Base-by-base conservation (phyloP, 2,329 filamentous ascomycete genomes). In the Penicillium fuscoglaucum region DNA sequence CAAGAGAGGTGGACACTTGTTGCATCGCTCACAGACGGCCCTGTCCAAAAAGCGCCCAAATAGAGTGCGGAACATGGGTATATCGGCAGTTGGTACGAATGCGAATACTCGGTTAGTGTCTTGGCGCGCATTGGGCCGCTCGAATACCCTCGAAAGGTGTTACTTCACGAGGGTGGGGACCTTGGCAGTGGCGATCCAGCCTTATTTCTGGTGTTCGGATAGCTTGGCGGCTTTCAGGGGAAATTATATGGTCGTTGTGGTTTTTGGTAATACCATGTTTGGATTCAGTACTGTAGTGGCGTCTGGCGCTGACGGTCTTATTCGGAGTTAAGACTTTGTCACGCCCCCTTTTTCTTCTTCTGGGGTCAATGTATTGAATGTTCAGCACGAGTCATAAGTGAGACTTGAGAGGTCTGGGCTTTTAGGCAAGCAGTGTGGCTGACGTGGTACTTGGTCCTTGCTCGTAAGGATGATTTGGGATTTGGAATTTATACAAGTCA, bases 101-200 rank as follows among this genome's bases (percentile, higher is more conserved):
- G 13, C 13, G 12, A 43, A 24, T 15, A 24, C 19, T 43, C 40
- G 21, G 13, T 26, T 26, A 26, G 13, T 8, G 5, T 9, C 43
- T 45, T 45, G 43, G 43, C 41, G 41, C 41, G 41, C 43, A 3
- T 28, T 45, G 43, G 26, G 26, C 24, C 43, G 26, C 43, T 3
- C 43, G 26, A 17, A 45, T 28, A 3, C 26, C 15, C 26, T 13
- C 3, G 24, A 19, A 45, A 29, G n/a, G 24, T 12, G 43, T 45
- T n/a, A 6, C 24, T 28, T 28, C 9, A n/a, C 17, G 17, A n/a
- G 24, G 3, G 43, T 39, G 33, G 48, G 12, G 10, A 6, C 8
- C 48, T 40, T 51, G 50, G 39, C 26, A 24, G n/a, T 19, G 28
- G 2, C 19, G 39, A 52, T 52, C 29, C 50, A 52, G 50, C 50